Evolutionary conservation across 805 yeast genomes (phyloP).

Genomic region (Millerago galiae): DNA sequence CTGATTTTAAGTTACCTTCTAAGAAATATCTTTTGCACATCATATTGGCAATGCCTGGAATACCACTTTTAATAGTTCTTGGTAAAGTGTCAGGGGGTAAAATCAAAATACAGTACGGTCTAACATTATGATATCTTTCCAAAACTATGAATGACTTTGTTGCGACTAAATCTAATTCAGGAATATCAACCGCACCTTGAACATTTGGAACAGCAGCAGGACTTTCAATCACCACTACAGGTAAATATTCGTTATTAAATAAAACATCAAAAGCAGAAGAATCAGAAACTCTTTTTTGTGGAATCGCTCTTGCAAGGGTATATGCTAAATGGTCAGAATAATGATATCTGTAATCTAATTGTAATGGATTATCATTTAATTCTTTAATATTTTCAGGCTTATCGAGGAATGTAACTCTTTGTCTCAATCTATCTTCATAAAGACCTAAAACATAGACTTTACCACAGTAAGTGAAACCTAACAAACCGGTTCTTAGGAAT

Average conservation of each 20-base stretch:
- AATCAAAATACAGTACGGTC: constrained; percentile 75
- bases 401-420: constrained; percentile 62
- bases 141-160: constrained; percentile 38
- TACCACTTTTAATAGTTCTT: constrained; percentile 75
- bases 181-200: constrained; percentile 27
- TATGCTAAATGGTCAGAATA: constrained; percentile 84
- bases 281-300: constrained; percentile 64
- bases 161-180: constrained; percentile 44
- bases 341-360: constrained; percentile 48
- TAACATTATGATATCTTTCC: constrained; percentile 58
- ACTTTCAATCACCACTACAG: constrained; percentile 82
- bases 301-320: constrained; percentile 71
- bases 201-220: constrained; percentile 35
- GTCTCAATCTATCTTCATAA: constrained; percentile 87
- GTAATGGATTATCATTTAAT: background rate
- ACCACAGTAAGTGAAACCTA: constrained; percentile 86
- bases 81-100: constrained; percentile 80
- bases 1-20: constrained; percentile 74
- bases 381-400: constrained; percentile 23
- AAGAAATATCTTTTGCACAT: constrained; percentile 69
- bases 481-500: constrained; percentile 81
- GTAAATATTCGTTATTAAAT: constrained; percentile 66
- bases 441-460: constrained; percentile 83
- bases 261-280: constrained; percentile 86
- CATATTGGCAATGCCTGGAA: constrained; percentile 90